Conservation (phyloP, 805 yeast species). For the Barnettozyma sp. region DNA sequence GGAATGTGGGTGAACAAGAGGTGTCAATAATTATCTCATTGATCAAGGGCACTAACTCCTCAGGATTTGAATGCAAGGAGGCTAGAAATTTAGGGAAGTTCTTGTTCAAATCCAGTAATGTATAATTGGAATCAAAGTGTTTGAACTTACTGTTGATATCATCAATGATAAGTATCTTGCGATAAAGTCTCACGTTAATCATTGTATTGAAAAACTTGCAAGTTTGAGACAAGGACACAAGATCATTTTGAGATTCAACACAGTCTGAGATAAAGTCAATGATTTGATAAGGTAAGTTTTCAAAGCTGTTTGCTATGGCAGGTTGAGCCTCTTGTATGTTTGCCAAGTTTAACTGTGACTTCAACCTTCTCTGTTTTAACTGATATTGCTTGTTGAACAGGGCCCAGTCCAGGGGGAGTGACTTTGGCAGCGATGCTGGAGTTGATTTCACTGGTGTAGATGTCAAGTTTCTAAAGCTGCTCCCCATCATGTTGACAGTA, state of each 20-base stretch:
- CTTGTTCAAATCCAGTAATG: constrained; percentile 17
- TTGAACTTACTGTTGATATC: constrained; percentile 17
- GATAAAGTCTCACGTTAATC: constrained; percentile 23
- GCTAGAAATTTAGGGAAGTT: constrained; percentile 25
- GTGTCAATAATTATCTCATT: constrained; percentile 25
- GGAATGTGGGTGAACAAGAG: constrained; percentile 16
- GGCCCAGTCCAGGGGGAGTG: constrained; percentile 25
- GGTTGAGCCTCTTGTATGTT: constrained; percentile 4
- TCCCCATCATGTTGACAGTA: not conserved
- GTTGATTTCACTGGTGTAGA: constrained; percentile 21
- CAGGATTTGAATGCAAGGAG: constrained; percentile 23
- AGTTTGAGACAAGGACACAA: constrained; percentile 21
- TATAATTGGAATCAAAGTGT: constrained; percentile 21
- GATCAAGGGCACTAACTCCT: constrained; percentile 18
- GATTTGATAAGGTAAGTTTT: constrained; percentile 24
- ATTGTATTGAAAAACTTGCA: constrained; percentile 24
- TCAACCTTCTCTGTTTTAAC: constrained; percentile 17
- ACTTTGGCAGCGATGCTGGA: constrained; percentile 24
- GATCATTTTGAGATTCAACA: constrained; percentile 23
- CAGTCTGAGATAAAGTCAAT: constrained; percentile 25
- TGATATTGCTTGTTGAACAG: constrained; percentile 24
- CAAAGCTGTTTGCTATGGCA: constrained; percentile 19
- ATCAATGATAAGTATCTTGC: constrained; percentile 23
- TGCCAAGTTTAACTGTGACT: constrained; percentile 7
- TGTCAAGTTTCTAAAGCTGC: constrained; percentile 21